Conservation (phyloP, 2,329 filamentous ascomycete genomes). For the Stromatinia cepivora region DNA sequence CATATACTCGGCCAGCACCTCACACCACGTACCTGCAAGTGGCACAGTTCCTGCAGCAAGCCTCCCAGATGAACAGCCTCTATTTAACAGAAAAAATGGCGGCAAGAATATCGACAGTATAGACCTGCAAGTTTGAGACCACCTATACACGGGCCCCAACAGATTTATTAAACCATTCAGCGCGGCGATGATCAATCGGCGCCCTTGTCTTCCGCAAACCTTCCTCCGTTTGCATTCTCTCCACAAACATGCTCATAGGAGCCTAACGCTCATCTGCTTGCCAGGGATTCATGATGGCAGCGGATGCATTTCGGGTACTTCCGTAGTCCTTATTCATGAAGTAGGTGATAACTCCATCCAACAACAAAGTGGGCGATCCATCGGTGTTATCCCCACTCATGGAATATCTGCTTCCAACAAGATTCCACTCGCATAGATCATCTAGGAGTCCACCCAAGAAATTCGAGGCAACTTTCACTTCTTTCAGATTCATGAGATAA, state of each 20-base stretch:
- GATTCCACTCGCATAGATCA: not conserved
- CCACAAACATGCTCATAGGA: not conserved
- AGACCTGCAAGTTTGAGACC: too few species aligned
- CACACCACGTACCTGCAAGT: too few species aligned
- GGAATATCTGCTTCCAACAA: not conserved
- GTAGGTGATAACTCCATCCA: not conserved
- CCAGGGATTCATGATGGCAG: not conserved
- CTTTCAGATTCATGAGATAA: not conserved
- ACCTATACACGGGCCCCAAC: not conserved
- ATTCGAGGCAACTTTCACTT: not conserved
- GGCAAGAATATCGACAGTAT: too few species aligned
- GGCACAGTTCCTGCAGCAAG: too few species aligned
- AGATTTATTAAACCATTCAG: not conserved
- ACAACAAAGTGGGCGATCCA: not conserved
- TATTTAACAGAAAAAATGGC: too few species aligned
- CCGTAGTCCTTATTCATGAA: not conserved
- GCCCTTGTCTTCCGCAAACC: not conserved
- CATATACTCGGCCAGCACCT: too few species aligned
- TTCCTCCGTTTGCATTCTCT: too few species aligned
- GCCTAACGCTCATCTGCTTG: not conserved
- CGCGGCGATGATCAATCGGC: not conserved
- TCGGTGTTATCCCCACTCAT: not conserved
- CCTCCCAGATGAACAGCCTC: too few species aligned
- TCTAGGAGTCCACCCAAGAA: not conserved
- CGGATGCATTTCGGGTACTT: not conserved